Conservation (phyloP, 768 basidiomycete genomes). For the Steccherinum ochraceum region DNA sequence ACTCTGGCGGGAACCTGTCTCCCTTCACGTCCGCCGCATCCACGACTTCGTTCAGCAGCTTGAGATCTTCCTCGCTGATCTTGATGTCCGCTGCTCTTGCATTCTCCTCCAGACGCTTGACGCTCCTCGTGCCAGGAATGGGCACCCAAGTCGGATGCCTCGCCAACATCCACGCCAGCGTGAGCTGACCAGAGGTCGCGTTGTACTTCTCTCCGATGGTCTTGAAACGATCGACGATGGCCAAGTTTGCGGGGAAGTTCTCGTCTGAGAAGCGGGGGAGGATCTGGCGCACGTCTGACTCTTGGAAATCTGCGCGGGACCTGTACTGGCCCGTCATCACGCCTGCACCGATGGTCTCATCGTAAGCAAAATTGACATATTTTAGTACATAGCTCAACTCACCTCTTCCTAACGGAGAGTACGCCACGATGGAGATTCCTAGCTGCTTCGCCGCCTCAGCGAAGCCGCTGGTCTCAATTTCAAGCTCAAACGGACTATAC, state of each 20-base stretch:
- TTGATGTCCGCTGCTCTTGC: not conserved
- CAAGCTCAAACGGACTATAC: constrained; percentile 24
- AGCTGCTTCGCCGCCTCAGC: constrained; percentile 25
- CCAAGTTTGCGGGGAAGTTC: constrained; percentile 37
- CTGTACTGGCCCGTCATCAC: constrained; percentile 11
- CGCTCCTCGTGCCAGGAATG: constrained; percentile 16
- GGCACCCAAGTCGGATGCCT: constrained; percentile 24
- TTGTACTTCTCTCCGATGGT: constrained; percentile 14
- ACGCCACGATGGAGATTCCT: constrained; percentile 29
- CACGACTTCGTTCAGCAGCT: not conserved
- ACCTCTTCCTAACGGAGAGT: constrained; percentile 28
- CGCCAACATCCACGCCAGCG: constrained; percentile 24
- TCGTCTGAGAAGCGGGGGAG: constrained; percentile 25
- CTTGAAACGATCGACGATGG: constrained; percentile 13
- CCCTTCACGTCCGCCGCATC: constrained; percentile 1
- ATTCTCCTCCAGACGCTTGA: constrained; percentile 10
- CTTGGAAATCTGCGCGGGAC: constrained; percentile 23
- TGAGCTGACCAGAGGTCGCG: constrained; percentile 27
- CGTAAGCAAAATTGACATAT: not conserved
- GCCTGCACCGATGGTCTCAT: not conserved
- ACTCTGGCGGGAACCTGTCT: not conserved
- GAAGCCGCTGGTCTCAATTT: constrained; percentile 22
- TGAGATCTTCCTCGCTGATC: constrained; percentile 1
- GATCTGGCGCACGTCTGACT: constrained; percentile 19
- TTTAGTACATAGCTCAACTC: constrained; percentile 29